Conservation (phyloP, 805 yeast species). For the Yarrowia osloensis region DNA sequence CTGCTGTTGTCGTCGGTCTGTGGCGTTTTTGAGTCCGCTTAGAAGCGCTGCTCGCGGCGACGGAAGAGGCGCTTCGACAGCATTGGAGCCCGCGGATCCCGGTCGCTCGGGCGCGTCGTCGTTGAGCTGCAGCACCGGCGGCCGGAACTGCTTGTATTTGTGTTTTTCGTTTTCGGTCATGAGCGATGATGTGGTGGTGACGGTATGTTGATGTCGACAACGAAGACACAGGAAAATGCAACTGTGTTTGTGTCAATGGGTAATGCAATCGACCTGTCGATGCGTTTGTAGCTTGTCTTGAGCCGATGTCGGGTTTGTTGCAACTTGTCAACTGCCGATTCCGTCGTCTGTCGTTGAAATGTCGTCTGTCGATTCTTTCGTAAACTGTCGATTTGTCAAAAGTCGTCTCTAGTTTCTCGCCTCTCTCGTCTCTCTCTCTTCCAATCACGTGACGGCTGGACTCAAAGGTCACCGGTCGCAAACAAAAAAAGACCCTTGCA, state of each 20-base stretch:
- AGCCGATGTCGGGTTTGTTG: too few species aligned
- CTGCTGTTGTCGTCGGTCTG: constrained; percentile 37
- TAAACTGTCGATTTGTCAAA: too few species aligned
- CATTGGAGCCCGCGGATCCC: background rate
- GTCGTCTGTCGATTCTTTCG: too few species aligned
- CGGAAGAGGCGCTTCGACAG: constrained; percentile 29
- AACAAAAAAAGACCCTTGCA: too few species aligned
- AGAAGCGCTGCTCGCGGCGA: constrained; percentile 39
- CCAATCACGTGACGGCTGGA: too few species aligned
- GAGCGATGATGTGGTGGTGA: background rate
- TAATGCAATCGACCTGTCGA: background rate
- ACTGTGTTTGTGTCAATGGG: too few species aligned
- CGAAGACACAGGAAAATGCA: background rate
- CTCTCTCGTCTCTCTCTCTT: too few species aligned
- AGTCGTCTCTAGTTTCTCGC: too few species aligned
- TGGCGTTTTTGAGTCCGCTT: constrained; percentile 39
- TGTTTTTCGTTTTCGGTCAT: constrained; percentile 29
- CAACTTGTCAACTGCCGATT: too few species aligned
- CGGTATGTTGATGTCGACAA: background rate
- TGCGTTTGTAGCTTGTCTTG: too few species aligned
- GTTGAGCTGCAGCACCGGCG: constrained; percentile 30
- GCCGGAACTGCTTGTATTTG: constrained; percentile 34
- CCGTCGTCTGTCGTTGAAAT: too few species aligned
- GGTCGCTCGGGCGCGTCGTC: constrained; percentile 18
- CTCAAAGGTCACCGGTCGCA: too few species aligned